phyloP scores from a whole-genome alignment of 1,284 basidiomycete genomes.

The Fomitopsis pinicola region DNA sequence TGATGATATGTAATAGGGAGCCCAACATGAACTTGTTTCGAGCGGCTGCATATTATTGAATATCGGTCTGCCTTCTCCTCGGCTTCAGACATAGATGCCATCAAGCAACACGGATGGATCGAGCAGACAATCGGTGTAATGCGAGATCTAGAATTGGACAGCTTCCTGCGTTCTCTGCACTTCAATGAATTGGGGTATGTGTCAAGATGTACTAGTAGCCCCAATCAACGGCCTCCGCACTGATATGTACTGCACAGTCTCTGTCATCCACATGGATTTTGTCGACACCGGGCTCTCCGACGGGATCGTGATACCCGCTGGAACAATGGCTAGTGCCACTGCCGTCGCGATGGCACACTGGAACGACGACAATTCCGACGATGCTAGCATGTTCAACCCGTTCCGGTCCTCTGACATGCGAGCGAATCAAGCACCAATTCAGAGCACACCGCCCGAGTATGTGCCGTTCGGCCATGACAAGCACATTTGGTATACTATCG shows the following conservation, averaged over 20 bases:
- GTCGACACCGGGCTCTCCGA: constrained; percentile 37
- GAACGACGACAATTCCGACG: constrained; percentile 35
- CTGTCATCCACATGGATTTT: constrained; percentile 21
- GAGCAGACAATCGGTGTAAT: constrained; percentile 39
- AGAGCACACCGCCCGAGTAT: constrained; percentile 19
- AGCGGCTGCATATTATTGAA: too few relatives aligned
- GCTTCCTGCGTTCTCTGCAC: constrained; percentile 43
- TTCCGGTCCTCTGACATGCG: constrained; percentile 41
- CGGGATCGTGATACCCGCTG: constrained; percentile 38
- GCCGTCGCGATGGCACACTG: constrained; percentile 32
- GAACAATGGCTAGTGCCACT: constrained; percentile 35
- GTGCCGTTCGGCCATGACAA: constrained; percentile 22
- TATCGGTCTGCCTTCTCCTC: too few relatives aligned
- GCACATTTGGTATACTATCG: constrained; percentile 21
- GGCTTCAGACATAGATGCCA: constrained; percentile 12
- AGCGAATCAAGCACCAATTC: constrained; percentile 19
- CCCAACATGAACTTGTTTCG: too few relatives aligned
- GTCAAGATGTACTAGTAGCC: constrained; percentile 2
- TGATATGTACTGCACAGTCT: constrained; percentile 3
- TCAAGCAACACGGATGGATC: constrained; percentile 38
- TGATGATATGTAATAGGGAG: too few relatives aligned
- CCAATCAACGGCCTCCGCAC: neutral
- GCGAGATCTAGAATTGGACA: constrained; percentile 38
- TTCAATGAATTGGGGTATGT: constrained; percentile 23
- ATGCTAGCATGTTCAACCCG: constrained; percentile 35